Conservation (phyloP, 306 rosid species). For the Vigna unguiculata region DNA sequence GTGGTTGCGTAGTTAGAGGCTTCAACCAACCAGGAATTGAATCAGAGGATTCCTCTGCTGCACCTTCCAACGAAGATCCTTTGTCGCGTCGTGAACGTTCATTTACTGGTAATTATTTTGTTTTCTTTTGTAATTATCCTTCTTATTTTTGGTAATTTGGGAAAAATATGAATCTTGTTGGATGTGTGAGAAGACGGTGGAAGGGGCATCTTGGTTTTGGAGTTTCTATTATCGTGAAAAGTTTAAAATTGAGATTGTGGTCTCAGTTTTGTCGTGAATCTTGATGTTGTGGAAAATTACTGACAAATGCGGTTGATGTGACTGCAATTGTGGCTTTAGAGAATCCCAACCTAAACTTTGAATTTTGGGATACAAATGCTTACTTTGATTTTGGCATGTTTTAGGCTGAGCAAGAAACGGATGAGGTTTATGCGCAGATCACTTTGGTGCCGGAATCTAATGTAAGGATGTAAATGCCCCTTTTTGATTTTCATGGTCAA, state of each 20-base stretch:
- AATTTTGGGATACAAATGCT: background rate
- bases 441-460: conserved; percentile 74
- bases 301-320: background rate
- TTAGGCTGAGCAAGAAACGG: conserved; percentile 95
- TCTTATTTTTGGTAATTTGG: background rate
- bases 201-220: conserved; percentile 10
- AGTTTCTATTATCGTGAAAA: conserved; percentile 4
- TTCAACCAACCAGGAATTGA: conserved; percentile 82
- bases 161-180: background rate
- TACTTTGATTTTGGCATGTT: conserved; percentile 43
- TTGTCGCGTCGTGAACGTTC: conserved; percentile 67
- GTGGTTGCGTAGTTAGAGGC: conserved; percentile 73
- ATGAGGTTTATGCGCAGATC: conserved; percentile 86
- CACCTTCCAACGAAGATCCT: conserved; percentile 88
- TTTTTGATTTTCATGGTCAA: conserved; percentile 48
- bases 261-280: background rate
- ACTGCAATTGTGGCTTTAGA: background rate
- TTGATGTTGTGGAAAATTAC: background rate
- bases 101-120: conserved; percentile 63
- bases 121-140: background rate
- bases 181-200: conserved; percentile 25
- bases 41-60: conserved; percentile 78
- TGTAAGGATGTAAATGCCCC: conserved; percentile 61
- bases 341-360: background rate
- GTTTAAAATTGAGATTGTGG: background rate